Conservation (phyloP, 352 stramenopile species). For the Phytophthora lateralis region DNA sequence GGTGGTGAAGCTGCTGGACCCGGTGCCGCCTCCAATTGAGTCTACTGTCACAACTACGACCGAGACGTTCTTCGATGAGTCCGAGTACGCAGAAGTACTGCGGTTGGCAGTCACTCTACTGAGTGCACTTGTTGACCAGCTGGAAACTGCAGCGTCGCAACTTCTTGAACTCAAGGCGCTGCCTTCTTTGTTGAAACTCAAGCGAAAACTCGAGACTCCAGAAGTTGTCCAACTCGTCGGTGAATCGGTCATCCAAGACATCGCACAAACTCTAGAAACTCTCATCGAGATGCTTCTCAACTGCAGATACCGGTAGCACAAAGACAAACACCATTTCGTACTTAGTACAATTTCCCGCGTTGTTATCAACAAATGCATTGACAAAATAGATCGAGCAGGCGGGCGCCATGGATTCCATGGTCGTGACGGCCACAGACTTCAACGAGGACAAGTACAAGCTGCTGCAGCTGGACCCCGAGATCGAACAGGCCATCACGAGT, state of each 20-base stretch:
- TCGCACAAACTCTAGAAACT: constrained; percentile 40
- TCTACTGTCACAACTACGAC: background rate
- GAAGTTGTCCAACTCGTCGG: constrained; percentile 23
- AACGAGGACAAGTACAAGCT: constrained; percentile 60
- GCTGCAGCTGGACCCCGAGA: constrained; percentile 65
- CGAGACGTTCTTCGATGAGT: constrained; percentile 22
- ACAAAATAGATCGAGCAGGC: background rate
- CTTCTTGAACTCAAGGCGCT: constrained; percentile 52
- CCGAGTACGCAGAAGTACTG: constrained; percentile 65
- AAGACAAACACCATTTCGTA: constrained; percentile 13
- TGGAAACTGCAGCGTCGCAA: constrained; percentile 34
- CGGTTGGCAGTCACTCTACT: constrained; percentile 59
- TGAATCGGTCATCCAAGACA: constrained; percentile 28
- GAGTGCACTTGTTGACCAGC: constrained; percentile 50
- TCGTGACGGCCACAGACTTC: constrained; percentile 64
- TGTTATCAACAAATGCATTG: background rate
- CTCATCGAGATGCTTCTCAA: constrained; percentile 38
- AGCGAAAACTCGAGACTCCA: constrained; percentile 33
- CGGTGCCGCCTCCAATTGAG: constrained; percentile 7
- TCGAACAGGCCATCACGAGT: constrained; percentile 58
- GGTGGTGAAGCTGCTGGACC: constrained; percentile 34
- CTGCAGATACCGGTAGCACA: constrained; percentile 27
- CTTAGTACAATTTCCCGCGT: constrained; percentile 12
- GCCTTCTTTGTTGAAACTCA: constrained; percentile 37
- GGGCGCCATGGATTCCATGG: constrained; percentile 33